Base-by-base conservation (phyloP, 176 grass and related monocot species). In the Rhynchospora pubera region DNA sequence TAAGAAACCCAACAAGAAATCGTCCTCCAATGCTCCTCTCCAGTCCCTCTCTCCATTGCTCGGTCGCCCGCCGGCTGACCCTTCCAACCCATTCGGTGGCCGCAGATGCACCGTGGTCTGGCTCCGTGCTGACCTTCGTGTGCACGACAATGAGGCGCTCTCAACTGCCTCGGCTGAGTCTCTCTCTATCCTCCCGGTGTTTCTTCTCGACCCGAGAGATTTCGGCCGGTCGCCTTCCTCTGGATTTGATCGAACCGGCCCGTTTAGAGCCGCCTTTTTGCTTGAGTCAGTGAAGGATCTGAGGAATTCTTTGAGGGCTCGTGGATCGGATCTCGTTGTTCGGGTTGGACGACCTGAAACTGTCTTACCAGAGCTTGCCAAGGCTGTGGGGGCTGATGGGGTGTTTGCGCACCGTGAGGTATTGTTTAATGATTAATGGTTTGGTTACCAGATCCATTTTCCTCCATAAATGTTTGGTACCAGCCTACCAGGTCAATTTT, bases 201-300 rank as follows among this genome's bases (percentile, higher is more conserved):
- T 89, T 83, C 73, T 98, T 50, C 92, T 98, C 45, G 92, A 98
- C 57, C 89, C 91, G 7, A 87, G 90, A 47, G 89, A 94, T 88
- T 91, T 89, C 44, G 90, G 89, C 50, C 85, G 86, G 84, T 93
- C 96, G 0, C 84, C 90, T 5, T 82, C 79, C 0, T 85, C 91
- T 0, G 93, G 92, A 1, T 95, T 99, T 70, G 93, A 95, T 74
- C 84, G 84, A 50, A 99, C 96, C 2, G 90, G 92, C 0, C 83
- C 86, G 4, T 91, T 84, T 89, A 89, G 90, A 80, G 90, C 92
- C 12, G 80, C 75, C 56, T 98, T 98, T 90, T 77, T 94, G 53
- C 74, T 93, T 5, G 92, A 94, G 63, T 93, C 95, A n/a, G 89
- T 98, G 53, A 88, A 92, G 6, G 90, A 98, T 86, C 90, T 98